Evolutionary conservation across 495 filamentous ascomycete species (phyloP).

Genomic region (Cryomyces minteri): DNA sequence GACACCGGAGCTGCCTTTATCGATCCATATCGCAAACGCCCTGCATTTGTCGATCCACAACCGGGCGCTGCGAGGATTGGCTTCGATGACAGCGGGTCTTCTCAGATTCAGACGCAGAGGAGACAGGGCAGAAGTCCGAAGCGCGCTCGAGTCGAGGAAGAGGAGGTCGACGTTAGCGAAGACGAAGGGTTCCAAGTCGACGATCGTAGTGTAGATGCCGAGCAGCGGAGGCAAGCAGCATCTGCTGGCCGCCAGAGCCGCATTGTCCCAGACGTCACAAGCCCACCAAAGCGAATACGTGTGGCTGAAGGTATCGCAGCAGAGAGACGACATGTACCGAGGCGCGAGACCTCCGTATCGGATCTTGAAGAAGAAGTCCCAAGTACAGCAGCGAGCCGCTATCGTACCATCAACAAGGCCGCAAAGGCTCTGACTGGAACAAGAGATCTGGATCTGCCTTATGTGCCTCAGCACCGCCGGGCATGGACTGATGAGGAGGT

Average conservation of each 20-base stretch:
- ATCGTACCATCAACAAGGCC: no score
- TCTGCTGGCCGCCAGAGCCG: not conserved
- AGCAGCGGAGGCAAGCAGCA: not conserved
- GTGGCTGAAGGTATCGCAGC: no score
- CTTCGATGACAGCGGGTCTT: constrained; percentile 12
- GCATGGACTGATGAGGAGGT: constrained; percentile 31
- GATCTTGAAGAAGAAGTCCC: no score
- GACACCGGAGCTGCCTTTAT: no score
- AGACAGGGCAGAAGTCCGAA: constrained; percentile 6
- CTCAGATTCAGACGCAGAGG: not conserved
- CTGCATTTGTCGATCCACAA: constrained; percentile 23
- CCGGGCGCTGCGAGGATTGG: constrained; percentile 14
- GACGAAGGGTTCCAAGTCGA: constrained; percentile 12
- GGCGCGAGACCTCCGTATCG: no score
- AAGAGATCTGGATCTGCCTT: not conserved
- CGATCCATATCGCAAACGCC: no score
- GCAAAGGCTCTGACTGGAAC: no score
- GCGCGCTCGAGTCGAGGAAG: constrained; percentile 2
- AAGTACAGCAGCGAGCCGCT: no score
- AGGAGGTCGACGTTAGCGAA: constrained; percentile 5
- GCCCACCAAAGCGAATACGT: no score
- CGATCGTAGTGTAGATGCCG: not conserved
- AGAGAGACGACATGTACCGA: no score
- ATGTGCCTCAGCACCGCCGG: constrained; percentile 24
- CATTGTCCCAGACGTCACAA: not conserved